These are phyloP conservation scores for Vanrija humicola DNA, from an alignment of 1,284 basidiomycete genomes.

Conservation along the genomic window DNA sequence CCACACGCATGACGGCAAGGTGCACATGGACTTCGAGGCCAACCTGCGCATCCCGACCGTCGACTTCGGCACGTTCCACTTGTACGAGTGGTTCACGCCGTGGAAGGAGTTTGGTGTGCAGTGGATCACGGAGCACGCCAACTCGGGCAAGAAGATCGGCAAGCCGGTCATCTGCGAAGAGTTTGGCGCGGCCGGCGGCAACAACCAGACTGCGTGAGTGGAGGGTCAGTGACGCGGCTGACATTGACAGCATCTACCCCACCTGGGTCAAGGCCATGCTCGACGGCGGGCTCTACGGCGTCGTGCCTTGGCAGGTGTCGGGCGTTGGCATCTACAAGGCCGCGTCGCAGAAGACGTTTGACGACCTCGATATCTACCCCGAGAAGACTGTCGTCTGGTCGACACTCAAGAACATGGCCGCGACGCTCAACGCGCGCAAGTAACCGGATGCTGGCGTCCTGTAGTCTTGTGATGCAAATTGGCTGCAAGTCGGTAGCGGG, in stretches of 20 bases:
- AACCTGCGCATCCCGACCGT: conserved; percentile 4
- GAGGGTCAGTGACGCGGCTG: too few species aligned
- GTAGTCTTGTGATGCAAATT: too few species aligned
- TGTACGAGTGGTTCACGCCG: background rate
- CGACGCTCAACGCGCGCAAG: background rate
- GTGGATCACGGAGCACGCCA: background rate
- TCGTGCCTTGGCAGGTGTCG: conserved; percentile 10
- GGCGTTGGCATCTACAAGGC: background rate
- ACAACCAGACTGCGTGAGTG: background rate
- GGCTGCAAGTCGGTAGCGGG: too few species aligned
- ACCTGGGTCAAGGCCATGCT: conserved; percentile 2
- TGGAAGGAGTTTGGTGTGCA: background rate
- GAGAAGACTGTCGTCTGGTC: background rate
- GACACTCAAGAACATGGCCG: background rate
- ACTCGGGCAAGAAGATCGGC: background rate
- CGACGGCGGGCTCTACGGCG: conserved; percentile 3
- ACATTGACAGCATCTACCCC: background rate
- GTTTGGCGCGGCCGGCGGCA: conserved; percentile 1
- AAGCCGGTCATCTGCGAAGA: conserved; percentile 12
- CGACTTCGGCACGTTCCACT: conserved; percentile 11
- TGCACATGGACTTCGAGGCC: conserved; percentile 19
- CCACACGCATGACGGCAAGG: conserved; percentile 59
- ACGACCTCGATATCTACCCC: conserved; percentile 1
- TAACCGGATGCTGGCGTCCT: too few species aligned
- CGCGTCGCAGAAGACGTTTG: background rate